phyloP scores from a whole-genome alignment of 495 filamentous ascomycete species.

The Penicillium canariense region DNA sequence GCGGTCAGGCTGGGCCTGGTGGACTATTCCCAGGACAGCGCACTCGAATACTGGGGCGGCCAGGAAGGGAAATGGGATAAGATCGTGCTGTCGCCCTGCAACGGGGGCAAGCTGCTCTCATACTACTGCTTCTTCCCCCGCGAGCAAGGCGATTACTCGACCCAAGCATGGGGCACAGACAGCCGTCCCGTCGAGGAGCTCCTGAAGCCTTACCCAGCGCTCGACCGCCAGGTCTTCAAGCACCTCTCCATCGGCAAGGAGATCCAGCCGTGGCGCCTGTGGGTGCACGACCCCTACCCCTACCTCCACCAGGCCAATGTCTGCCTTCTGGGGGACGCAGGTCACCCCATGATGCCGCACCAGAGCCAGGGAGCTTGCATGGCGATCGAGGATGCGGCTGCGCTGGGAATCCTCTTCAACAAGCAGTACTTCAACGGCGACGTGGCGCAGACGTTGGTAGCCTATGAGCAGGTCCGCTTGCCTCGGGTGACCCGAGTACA shows the following conservation, averaged over 20 bases:
- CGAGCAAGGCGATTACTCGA: slow-evolving; percentile 39
- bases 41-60: slow-evolving; percentile 51
- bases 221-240: slow-evolving; percentile 39
- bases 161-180: slow-evolving; percentile 42
- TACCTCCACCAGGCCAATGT: slow-evolving; percentile 31
- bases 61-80: slow-evolving; percentile 49
- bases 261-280: slow-evolving; percentile 49
- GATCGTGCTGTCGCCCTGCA: slow-evolving; percentile 50
- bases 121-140: slow-evolving; percentile 53
- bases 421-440: slow-evolving; percentile 41
- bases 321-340: slow-evolving; percentile 42
- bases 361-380: slow-evolving; percentile 52
- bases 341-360: slow-evolving; percentile 52
- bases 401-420: slow-evolving; percentile 46
- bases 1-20: slow-evolving; percentile 41
- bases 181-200: slow-evolving; percentile 40
- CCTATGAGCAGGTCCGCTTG: slow-evolving; percentile 46
- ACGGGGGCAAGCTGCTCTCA: slow-evolving; percentile 44
- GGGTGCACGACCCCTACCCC: slow-evolving; percentile 49
- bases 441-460: slow-evolving; percentile 33
- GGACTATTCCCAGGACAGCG: slow-evolving; percentile 43
- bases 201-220: slow-evolving; percentile 42
- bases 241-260: slow-evolving; percentile 44
- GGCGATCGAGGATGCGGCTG: slow-evolving; percentile 52
- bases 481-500: slow-evolving; percentile 46